Conservation (phyloP, 306 rosid genomes). For the Lathyrus aphaca region DNA sequence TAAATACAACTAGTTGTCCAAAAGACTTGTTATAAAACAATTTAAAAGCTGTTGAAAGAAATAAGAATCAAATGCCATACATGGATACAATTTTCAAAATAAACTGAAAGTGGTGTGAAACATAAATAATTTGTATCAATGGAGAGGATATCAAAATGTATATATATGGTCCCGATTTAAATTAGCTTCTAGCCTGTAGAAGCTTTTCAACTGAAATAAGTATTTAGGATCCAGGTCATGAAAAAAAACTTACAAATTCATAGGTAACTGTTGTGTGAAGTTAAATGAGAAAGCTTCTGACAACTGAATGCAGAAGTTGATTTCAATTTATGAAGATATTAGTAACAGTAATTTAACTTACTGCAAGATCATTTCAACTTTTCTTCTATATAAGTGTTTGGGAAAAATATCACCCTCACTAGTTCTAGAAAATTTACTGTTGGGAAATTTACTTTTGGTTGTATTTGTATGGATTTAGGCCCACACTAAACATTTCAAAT, state of each 20-base stretch:
- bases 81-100: constrained; percentile 19
- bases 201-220: no score
- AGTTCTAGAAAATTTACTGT: neutral
- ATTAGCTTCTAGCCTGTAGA: no score
- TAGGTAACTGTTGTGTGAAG: neutral
- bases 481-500: constrained; percentile 14
- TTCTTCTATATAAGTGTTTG: neutral
- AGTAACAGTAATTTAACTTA: neutral
- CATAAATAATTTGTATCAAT: constrained; percentile 13
- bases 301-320: neutral
- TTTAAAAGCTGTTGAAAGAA: constrained; percentile 20
- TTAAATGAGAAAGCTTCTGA: constrained; percentile 8
- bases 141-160: neutral
- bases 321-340: neutral
- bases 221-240: no score
- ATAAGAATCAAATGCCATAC: constrained; percentile 27
- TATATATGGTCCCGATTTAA: neutral
- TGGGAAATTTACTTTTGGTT: constrained; percentile 4
- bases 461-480: neutral
- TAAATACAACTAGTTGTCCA: constrained; percentile 26
- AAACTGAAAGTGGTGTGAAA: constrained; percentile 15
- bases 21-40: constrained; percentile 11
- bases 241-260: neutral
- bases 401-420: neutral
- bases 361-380: neutral